Evolutionary conservation across 768 basidiomycete species (phyloP).

Genomic region (Leccinum truebloodii): DNA sequence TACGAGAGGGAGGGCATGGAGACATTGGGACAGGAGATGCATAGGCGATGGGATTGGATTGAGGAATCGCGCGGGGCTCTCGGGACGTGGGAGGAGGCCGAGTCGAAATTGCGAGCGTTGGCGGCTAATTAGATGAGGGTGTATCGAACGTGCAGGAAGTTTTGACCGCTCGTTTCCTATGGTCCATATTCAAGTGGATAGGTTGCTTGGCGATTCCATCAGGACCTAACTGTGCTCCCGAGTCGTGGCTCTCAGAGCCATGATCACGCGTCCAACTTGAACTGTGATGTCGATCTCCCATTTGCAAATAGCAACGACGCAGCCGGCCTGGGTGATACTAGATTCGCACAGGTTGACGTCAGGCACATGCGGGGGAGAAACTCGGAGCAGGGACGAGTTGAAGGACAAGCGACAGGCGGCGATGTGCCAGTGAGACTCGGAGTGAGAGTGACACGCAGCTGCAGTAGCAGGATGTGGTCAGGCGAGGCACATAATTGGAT

Average conservation of each 20-base stretch:
- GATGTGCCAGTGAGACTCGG: no score
- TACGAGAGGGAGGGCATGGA: slow-evolving; percentile 23
- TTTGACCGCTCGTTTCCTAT: background rate
- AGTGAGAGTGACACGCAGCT: no score
- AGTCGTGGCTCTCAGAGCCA: no score
- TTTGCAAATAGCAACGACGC: no score
- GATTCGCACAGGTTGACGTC: no score
- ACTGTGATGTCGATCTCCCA: no score
- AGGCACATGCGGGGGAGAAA: no score
- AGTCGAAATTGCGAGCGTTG: slow-evolving; percentile 7
- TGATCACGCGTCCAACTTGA: no score
- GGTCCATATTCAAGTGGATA: background rate
- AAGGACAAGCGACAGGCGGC: no score
- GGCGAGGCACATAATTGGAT: background rate
- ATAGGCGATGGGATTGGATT: slow-evolving; percentile 18
- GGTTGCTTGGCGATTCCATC: background rate
- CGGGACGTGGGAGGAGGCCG: slow-evolving; percentile 20
- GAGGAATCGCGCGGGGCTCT: slow-evolving; percentile 9
- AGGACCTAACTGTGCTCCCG: no score
- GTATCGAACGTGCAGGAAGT: background rate
- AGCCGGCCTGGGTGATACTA: no score
- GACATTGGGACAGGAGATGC: slow-evolving; percentile 10
- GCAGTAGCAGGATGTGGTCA: background rate
- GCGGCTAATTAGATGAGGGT: background rate
- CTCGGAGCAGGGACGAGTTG: no score